Base-by-base conservation (phyloP, 192 early-diverging fungal genomes). In the Linnemannia elongata region DNA sequence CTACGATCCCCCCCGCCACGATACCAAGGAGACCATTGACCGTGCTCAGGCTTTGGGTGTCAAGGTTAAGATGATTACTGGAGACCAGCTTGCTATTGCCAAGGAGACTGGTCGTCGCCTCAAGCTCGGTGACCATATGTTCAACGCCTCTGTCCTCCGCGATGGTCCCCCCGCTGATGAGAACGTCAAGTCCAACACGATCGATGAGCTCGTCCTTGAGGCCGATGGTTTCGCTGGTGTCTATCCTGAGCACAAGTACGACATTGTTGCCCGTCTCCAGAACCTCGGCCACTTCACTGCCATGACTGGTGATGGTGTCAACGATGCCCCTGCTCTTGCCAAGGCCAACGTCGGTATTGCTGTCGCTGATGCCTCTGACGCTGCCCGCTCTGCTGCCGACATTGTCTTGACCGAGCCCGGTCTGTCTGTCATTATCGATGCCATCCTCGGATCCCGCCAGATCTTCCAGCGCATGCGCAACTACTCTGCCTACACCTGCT, bases 391-490 rank as follows among this genome's bases (percentile, higher is more conserved):
- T 82, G 94, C 95, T 72, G 93, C 95, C 35, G 93, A 94, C 79
- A 95, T 96, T 88, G 95, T 96, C 77, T 90, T 96, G 73, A 94
- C 93, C 36, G 94, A 94, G 85, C 93, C 95, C 75, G 95, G 95
- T 84, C 92, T 96, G 78, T 94, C 94, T 27, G 96, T 96, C 68
- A 97, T 97, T 85, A 97, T 98, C 74, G 97, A 97, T 88, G 97
- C 96, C 74, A 94, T 98, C 88, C 95, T 96, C 89, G 93, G 93
- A 88, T 96, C 96, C 80, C 95, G 97, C 81, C 93, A 95, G 75
- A 98, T 98, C 89, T 98, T 98, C 94, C 97, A 98, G 90, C 96
- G 97, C 83, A 98, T 98, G 97, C 93, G 95, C 85, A 95, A 94
- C 85, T 97, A 97, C 90, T 92, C 96, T 76, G 94, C 97, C 88